Conservation (phyloP, 371 early-diverging fungal species). For the Gilbertella persicaria region DNA sequence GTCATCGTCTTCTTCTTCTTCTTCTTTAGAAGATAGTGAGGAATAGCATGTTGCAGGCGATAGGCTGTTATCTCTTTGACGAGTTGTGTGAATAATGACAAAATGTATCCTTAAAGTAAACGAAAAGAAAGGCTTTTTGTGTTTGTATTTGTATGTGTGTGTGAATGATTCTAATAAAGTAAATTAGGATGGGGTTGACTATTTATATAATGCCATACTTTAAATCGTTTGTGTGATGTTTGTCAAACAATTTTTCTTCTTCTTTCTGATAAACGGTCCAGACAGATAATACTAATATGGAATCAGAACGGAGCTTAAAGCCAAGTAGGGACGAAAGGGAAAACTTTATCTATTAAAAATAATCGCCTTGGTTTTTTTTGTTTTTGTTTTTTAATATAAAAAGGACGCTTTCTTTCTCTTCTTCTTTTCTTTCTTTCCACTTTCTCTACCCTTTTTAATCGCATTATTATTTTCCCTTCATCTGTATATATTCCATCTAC, state of each 20-base stretch:
- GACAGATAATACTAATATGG: neutral
- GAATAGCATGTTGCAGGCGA: neutral
- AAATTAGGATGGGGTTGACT: neutral
- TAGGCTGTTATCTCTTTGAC: constrained; percentile 3
- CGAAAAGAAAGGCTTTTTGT: no score
- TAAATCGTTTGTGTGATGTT: no score
- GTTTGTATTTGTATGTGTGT: neutral
- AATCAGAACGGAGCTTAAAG: neutral
- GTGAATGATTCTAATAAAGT: neutral
- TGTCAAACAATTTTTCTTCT: neutral
- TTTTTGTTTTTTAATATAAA: neutral
- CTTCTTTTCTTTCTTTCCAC: neutral
- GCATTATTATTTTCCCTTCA: neutral
- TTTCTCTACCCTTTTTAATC: neutral
- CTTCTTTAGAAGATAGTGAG: neutral
- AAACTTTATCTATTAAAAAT: neutral
- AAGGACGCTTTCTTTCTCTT: neutral
- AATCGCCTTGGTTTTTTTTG: neutral
- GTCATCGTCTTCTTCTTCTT: constrained; percentile 5
- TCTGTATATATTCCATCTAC: neutral
- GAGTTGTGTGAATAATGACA: constrained; percentile 15
- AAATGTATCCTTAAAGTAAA: no score
- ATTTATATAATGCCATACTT: no score
- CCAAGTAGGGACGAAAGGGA: neutral
- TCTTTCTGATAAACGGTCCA: neutral